phyloP scores from a whole-genome alignment of 2,329 filamentous ascomycete genomes.

The Aspergillus fumigatiaffinis region DNA sequence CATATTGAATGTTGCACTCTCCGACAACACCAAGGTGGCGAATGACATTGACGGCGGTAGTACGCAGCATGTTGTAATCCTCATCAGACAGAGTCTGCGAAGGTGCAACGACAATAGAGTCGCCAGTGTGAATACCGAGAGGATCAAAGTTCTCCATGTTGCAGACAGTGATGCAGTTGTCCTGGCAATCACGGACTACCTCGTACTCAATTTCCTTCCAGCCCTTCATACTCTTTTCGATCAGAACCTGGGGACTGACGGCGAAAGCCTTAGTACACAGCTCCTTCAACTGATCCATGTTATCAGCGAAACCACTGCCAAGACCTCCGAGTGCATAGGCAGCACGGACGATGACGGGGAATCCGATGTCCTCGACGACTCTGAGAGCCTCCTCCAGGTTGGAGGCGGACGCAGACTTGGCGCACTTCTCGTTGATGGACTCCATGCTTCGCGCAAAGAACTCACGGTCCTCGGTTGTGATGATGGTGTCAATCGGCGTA shows the following conservation, averaged over 20 bases:
- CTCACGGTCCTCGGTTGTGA: constrained; percentile 97
- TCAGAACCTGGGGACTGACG: constrained; percentile 89
- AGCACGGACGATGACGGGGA: constrained; percentile 93
- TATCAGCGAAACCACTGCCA: constrained; percentile 90
- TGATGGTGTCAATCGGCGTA: constrained; percentile 96
- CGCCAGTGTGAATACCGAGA: constrained; percentile 94
- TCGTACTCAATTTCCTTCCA: constrained; percentile 99
- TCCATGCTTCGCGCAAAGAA: constrained; percentile 98
- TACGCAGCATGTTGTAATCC: constrained; percentile 98
- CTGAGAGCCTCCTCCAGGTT: constrained; percentile 81
- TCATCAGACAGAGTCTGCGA: constrained; percentile 96
- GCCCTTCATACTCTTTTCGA: constrained; percentile 98
- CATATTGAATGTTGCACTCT: constrained; percentile 99
- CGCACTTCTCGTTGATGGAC: constrained; percentile 94
- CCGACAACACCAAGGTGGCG: constrained; percentile 94
- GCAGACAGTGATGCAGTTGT: constrained; percentile 99
- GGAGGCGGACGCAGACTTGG: constrained; percentile 90
- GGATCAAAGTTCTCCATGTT: constrained; percentile 99
- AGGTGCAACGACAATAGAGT: constrained; percentile 95
- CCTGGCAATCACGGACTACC: constrained; percentile 88
- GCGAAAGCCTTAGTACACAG: constrained; percentile 95
- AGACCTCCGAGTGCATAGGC: constrained; percentile 94
- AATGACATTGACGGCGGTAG: constrained; percentile 94
- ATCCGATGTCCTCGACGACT: constrained; percentile 88
- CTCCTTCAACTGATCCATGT: constrained; percentile 75